These are phyloP conservation scores for Neofusicoccum cordaticola DNA, from an alignment of 2,329 filamentous ascomycete genomes.

Conservation along the genomic window DNA sequence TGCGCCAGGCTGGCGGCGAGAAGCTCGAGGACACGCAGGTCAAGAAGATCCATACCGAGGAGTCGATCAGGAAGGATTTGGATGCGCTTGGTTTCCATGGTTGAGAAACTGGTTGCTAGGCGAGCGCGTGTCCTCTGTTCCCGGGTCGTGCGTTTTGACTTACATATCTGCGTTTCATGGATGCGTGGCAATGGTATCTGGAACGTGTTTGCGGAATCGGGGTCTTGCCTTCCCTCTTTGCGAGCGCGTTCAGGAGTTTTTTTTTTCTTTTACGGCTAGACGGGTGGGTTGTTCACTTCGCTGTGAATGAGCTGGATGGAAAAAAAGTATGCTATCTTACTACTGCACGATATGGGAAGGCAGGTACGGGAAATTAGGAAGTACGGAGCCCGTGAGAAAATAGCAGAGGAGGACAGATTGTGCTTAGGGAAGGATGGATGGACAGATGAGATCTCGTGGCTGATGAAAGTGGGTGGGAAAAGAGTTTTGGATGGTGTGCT, in stretches of 20 bases:
- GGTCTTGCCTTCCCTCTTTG: background rate
- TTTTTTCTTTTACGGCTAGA: background rate
- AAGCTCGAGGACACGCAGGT: constrained; percentile 98
- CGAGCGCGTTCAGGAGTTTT: background rate
- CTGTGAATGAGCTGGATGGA: background rate
- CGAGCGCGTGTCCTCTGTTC: background rate
- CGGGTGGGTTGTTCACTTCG: background rate
- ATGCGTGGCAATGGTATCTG: background rate
- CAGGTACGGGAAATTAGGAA: background rate
- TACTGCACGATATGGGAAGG: background rate
- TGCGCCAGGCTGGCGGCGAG: constrained; percentile 89
- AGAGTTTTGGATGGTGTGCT: too few relatives aligned
- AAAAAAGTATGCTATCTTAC: background rate
- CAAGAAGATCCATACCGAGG: constrained; percentile 94
- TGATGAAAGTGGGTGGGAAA: too few relatives aligned
- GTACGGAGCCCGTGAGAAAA: background rate
- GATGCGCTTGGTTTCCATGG: constrained; percentile 53
- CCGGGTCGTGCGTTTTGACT: background rate
- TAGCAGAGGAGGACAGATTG: too few relatives aligned
- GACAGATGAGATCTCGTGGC: too few relatives aligned
- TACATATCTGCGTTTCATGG: background rate
- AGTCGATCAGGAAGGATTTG: constrained; percentile 78
- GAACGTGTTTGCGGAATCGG: background rate
- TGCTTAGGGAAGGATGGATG: too few relatives aligned
- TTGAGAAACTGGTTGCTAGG: background rate